A percentile compares a stretch with the other conserved stretches of the same genome.
Evolutionary conservation across 2,329 filamentous ascomycete species (phyloP).

Genomic region (Coniosporium tulheliwenetii): DNA sequence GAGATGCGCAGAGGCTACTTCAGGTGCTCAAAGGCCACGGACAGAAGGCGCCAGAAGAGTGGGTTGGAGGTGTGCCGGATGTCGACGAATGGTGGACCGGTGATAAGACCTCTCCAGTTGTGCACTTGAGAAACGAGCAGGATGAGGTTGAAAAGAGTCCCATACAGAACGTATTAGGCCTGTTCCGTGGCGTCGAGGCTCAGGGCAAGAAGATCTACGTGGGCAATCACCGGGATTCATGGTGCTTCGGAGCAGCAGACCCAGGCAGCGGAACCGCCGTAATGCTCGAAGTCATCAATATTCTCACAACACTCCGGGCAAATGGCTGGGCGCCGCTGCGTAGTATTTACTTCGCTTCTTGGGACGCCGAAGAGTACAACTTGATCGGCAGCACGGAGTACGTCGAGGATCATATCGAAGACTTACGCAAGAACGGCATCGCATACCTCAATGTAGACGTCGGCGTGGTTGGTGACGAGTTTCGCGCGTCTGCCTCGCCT

Average conservation of each 20-base stretch:
- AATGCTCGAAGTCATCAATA: constrained; percentile 73
- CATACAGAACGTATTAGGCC: constrained; percentile 84
- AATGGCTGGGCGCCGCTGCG: constrained; percentile 80
- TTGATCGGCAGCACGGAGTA: constrained; percentile 87
- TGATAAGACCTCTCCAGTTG: constrained; percentile 54
- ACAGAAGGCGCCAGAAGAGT: constrained; percentile 48
- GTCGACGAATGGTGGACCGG: constrained; percentile 76
- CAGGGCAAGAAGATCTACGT: constrained; percentile 71
- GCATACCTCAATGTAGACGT: constrained; percentile 88
- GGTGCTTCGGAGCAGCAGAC: constrained; percentile 76
- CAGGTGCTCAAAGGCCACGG: constrained; percentile 64
- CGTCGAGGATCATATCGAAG: constrained; percentile 64
- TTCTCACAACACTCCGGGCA: constrained; percentile 63
- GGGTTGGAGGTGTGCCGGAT: constrained; percentile 64
- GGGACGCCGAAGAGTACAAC: constrained; percentile 92
- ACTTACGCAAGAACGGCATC: constrained; percentile 55
- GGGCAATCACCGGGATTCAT: constrained; percentile 86
- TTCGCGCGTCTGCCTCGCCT: constrained; percentile 68
- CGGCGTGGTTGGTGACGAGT: constrained; percentile 59
- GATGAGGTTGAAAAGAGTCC: constrained; percentile 69
- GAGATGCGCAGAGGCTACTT: constrained; percentile 69
- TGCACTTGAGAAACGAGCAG: constrained; percentile 73
- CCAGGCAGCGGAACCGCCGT: constrained; percentile 81
- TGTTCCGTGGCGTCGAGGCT: constrained; percentile 73
- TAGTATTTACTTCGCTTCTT: constrained; percentile 94